Percentiles rank a stretch among this genome's conserved stretches.
phyloP scores from a whole-genome alignment of 2,329 filamentous ascomycete species.

The Aspergillus fischeri region DNA sequence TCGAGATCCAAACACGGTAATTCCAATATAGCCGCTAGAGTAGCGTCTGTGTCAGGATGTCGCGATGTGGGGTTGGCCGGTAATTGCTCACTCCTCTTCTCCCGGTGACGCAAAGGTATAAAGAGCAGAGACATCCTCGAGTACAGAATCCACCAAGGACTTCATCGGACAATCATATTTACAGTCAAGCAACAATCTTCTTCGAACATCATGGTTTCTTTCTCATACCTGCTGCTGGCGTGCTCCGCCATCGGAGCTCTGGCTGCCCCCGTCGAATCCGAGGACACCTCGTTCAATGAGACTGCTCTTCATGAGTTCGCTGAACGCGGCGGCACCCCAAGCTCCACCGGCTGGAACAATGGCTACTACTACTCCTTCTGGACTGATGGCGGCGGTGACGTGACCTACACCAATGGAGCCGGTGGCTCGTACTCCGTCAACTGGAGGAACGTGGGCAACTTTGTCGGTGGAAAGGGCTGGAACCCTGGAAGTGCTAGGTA shows the following conservation, averaged over 20 bases:
- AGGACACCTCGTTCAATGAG: conserved; percentile 11
- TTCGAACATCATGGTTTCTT: conserved; percentile 23
- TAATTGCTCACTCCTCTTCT: background rate
- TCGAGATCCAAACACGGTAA: background rate
- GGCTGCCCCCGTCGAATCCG: conserved; percentile 19
- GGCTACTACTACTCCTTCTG: conserved; percentile 51
- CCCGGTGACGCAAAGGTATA: background rate
- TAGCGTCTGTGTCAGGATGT: background rate
- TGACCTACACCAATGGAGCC: conserved; percentile 44
- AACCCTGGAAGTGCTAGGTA: conserved; percentile 50
- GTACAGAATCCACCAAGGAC: background rate
- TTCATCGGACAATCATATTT: background rate
- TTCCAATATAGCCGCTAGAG: background rate
- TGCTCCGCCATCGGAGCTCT: conserved; percentile 17
- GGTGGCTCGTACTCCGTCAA: conserved; percentile 43
- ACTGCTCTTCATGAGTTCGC: conserved; percentile 4
- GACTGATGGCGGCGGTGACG: conserved; percentile 44
- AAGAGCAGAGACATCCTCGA: background rate
- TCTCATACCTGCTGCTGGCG: conserved; percentile 21
- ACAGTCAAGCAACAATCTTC: background rate
- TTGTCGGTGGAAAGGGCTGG: conserved; percentile 59
- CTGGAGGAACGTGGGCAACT: conserved; percentile 50
- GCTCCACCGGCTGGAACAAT: conserved; percentile 31
- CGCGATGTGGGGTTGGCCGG: background rate
- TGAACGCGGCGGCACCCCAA: conserved; percentile 21